Evolutionary conservation across 2,329 filamentous ascomycete genomes (phyloP).

Genomic region (Fusarium kyushuense): DNA sequence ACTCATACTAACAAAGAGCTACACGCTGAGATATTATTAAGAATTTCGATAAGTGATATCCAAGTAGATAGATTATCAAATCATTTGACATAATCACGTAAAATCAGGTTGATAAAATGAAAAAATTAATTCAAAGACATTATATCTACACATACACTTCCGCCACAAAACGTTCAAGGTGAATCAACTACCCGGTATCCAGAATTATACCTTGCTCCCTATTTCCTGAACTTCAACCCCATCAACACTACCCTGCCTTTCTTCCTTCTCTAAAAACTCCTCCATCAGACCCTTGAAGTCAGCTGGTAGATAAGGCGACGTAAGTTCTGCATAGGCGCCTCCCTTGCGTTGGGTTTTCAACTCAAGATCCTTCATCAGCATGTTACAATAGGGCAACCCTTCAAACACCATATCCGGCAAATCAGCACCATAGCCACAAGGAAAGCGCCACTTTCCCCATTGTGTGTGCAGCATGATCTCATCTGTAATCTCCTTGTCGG

Average conservation of each 20-base stretch:
- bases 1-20: no score
- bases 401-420: constrained; percentile 81
- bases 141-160: no score
- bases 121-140: no score
- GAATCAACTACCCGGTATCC: no score
- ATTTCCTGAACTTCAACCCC: constrained; percentile 10
- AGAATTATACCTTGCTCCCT: not conserved
- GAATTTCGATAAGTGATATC: no score
- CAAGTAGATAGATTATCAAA: no score
- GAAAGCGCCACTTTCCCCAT: constrained; percentile 78
- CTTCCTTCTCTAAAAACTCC: constrained; percentile 42
- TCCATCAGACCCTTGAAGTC: constrained; percentile 48
- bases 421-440: constrained; percentile 71
- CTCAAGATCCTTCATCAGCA: constrained; percentile 74
- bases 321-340: constrained; percentile 26
- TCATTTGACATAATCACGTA: no score
- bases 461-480: constrained; percentile 73
- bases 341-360: constrained; percentile 55
- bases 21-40: no score
- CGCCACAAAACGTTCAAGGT: no score
- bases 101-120: no score
- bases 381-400: constrained; percentile 68
- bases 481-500: constrained; percentile 58
- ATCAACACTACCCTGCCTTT: not conserved
- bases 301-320: constrained; percentile 35